phyloP scores from a whole-genome alignment of 2,329 filamentous ascomycete species.

The Colletotrichum sp. region DNA sequence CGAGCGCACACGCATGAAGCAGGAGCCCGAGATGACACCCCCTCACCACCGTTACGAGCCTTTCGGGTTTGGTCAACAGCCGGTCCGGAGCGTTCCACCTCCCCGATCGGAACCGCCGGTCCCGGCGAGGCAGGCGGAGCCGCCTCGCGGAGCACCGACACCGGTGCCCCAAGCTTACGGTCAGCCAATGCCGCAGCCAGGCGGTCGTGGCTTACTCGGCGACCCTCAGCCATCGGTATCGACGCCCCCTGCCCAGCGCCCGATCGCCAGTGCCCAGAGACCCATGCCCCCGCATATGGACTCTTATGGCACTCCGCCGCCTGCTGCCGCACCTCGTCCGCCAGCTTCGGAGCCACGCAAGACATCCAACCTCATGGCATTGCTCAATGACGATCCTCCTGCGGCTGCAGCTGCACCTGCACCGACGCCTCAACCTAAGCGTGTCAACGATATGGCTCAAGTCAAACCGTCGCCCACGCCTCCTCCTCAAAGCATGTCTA shows the following conservation, averaged over 20 bases:
- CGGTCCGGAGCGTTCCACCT: slow-evolving; percentile 37
- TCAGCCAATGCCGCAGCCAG: slow-evolving; percentile 43
- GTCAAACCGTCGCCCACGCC: slow-evolving; percentile 54
- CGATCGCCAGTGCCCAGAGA: slow-evolving; percentile 23
- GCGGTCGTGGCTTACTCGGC: slow-evolving; percentile 44
- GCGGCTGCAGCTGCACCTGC: slow-evolving; percentile 31
- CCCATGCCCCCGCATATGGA: slow-evolving; percentile 35
- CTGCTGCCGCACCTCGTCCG: slow-evolving; percentile 44
- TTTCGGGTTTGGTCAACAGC: slow-evolving; percentile 44
- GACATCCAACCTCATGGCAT: slow-evolving; percentile 67
- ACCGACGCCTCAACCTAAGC: slow-evolving; percentile 44
- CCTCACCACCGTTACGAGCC: slow-evolving; percentile 49
- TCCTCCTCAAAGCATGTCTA: slow-evolving; percentile 52
- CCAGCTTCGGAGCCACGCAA: slow-evolving; percentile 57
- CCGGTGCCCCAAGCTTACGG: slow-evolving; percentile 38
- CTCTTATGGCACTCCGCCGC: slow-evolving; percentile 39
- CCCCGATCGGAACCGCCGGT: slow-evolving; percentile 46
- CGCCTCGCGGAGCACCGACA: slow-evolving; percentile 37
- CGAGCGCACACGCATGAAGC: slow-evolving; percentile 43
- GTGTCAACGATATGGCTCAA: slow-evolving; percentile 52
- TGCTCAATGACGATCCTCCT: slow-evolving; percentile 65
- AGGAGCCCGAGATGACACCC: slow-evolving; percentile 51
- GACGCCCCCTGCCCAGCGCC: slow-evolving; percentile 29
- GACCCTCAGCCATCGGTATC: slow-evolving; percentile 38
- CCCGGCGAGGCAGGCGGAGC: slow-evolving; percentile 46